phyloP scores from a whole-genome alignment of 2,329 filamentous ascomycete species.

The Nemania sp. region DNA sequence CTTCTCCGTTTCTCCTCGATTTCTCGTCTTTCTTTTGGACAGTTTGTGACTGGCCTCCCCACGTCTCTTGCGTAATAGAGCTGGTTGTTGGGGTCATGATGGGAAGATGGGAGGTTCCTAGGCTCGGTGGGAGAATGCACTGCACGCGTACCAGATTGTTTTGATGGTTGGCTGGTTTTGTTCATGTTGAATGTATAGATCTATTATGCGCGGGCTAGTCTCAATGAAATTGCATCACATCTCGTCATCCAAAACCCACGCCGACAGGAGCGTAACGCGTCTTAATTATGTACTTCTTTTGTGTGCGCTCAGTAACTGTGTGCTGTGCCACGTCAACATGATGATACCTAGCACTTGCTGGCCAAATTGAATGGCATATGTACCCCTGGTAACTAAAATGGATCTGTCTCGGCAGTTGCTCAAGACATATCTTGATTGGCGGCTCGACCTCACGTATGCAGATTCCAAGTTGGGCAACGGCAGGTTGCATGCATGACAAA shows the following conservation, averaged over 20 bases:
- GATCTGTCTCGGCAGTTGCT: too few relatives aligned
- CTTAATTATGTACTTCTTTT: background rate
- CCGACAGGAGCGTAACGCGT: too few relatives aligned
- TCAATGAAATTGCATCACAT: constrained; percentile 35
- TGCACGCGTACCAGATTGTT: constrained; percentile 38
- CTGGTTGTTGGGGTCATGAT: constrained; percentile 30
- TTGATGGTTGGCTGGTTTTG: constrained; percentile 30
- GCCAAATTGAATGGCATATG: too few relatives aligned
- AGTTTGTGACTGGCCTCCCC: constrained; percentile 14
- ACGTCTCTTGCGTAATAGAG: constrained; percentile 33
- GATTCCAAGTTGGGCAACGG: too few relatives aligned
- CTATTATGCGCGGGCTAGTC: constrained; percentile 19
- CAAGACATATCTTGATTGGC: too few relatives aligned
- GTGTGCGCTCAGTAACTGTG: background rate
- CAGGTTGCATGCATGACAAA: background rate
- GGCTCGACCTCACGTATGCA: too few relatives aligned
- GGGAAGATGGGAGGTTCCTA: constrained; percentile 2
- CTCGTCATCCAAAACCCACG: constrained; percentile 13
- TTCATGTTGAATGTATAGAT: constrained; percentile 39
- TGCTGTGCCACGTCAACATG: too few relatives aligned
- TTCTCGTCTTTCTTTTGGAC: constrained; percentile 9
- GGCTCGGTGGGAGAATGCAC: constrained; percentile 25
- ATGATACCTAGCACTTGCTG: too few relatives aligned
- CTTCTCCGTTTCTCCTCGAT: constrained; percentile 28
- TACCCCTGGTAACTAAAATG: too few relatives aligned